phyloP scores from a whole-genome alignment of 108 stramenopile species.

The Pseudonitzschia delicatissima region DNA sequence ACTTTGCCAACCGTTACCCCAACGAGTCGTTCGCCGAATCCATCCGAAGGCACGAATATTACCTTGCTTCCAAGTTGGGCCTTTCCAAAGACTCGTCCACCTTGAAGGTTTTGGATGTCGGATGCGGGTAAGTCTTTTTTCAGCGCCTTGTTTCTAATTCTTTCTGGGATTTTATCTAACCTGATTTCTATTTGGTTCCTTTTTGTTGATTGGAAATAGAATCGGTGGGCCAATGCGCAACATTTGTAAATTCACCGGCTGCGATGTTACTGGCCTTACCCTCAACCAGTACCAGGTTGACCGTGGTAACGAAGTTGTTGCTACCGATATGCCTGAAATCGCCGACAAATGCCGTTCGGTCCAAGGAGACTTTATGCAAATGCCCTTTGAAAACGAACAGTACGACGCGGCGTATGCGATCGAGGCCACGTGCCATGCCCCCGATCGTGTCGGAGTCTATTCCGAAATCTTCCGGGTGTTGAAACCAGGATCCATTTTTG shows the following conservation, averaged over 20 bases:
- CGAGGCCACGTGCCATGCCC: conserved; percentile 94
- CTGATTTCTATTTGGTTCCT: no score
- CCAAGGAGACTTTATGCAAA: conserved; percentile 88
- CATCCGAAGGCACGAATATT: conserved; percentile 89
- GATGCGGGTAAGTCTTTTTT: no score
- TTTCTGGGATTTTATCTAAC: no score
- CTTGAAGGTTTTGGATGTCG: no score
- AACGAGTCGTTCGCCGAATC: conserved; percentile 81
- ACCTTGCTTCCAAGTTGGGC: conserved; percentile 65
- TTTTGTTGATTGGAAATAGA: no score
- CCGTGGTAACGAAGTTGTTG: conserved; percentile 80
- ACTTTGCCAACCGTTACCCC: conserved; percentile 83
- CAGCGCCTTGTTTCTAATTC: no score
- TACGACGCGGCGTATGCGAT: conserved; percentile 92
- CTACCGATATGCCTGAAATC: conserved; percentile 47
- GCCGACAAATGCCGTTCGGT: conserved; percentile 33
- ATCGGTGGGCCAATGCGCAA: conserved; percentile 96
- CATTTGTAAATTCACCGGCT: conserved; percentile 80
- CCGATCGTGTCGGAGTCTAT: conserved; percentile 74
- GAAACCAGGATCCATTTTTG: conserved; percentile 83
- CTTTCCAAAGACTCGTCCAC: no score
- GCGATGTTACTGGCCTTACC: conserved; percentile 75
- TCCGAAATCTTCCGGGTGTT: conserved; percentile 74
- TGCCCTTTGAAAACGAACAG: conserved; percentile 70
- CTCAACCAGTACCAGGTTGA: conserved; percentile 88